Evolutionary conservation across 2,329 filamentous ascomycete genomes (phyloP).

Genomic region (Alternaria consortialis): DNA sequence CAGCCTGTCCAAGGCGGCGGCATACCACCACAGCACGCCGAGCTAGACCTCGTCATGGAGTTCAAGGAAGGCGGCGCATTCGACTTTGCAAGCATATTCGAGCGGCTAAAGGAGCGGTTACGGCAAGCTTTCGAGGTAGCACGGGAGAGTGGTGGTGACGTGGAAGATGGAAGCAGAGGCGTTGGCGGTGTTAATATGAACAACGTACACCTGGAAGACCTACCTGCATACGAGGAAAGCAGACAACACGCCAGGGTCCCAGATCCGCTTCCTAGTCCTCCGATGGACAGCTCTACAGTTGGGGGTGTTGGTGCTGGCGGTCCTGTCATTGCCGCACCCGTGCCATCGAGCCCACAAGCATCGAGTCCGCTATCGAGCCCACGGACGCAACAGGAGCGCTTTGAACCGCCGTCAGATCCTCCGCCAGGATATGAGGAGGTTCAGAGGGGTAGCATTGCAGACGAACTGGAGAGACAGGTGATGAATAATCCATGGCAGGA

Average conservation of each 20-base stretch:
- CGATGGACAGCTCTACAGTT: slow-evolving; percentile 12
- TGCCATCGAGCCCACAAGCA: slow-evolving; percentile 32
- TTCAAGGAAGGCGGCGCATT: slow-evolving; percentile 97
- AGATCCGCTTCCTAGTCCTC: slow-evolving; percentile 44
- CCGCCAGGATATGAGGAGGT: slow-evolving; percentile 93
- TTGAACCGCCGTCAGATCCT: slow-evolving; percentile 72
- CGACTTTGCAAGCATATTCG: slow-evolving; percentile 85
- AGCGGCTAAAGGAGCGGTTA: slow-evolving; percentile 83
- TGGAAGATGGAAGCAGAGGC: slow-evolving; percentile 55
- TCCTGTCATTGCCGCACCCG: slow-evolving; percentile 26
- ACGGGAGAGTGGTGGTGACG: slow-evolving; percentile 65
- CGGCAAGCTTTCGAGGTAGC: slow-evolving; percentile 81
- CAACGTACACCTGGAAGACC: slow-evolving; percentile 80
- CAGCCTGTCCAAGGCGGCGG: slow-evolving; percentile 85
- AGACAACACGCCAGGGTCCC: slow-evolving; percentile 48
- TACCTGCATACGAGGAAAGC: slow-evolving; percentile 83
- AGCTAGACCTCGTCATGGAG: slow-evolving; percentile 82
- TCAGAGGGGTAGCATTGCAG: slow-evolving; percentile 79
- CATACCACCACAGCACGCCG: slow-evolving; percentile 76
- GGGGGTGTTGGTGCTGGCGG: slow-evolving; percentile 23
- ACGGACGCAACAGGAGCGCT: slow-evolving; percentile 38
- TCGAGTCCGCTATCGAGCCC: slow-evolving; percentile 45
- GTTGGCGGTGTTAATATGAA: slow-evolving; percentile 64
- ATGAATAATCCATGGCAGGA: slow-evolving; percentile 33
- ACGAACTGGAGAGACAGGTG: slow-evolving; percentile 69